Conservation (phyloP, 352 stramenopile species). For the Phytophthora fragariae region DNA sequence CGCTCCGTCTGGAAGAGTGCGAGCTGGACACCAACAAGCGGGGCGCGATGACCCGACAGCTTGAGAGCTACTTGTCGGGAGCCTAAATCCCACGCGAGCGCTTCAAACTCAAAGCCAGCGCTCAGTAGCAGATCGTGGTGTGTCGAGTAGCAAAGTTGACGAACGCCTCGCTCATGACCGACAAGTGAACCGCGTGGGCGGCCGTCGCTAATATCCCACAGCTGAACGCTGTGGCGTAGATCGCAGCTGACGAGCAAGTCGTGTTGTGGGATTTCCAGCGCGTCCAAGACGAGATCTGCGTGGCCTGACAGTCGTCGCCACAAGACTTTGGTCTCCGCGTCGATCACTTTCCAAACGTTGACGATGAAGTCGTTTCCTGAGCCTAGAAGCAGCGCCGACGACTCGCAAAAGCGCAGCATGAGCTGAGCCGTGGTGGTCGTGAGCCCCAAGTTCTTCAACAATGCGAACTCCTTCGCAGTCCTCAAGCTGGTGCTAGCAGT, state of each 20-base stretch:
- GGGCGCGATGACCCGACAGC: constrained; percentile 70
- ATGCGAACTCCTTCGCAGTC: constrained; percentile 42
- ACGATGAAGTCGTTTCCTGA: constrained; percentile 76
- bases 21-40: constrained; percentile 81
- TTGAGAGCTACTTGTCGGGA: constrained; percentile 78
- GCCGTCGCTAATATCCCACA: constrained; percentile 88
- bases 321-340: constrained; percentile 63
- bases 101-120: constrained; percentile 88
- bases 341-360: constrained; percentile 75
- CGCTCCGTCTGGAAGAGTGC: constrained; percentile 77
- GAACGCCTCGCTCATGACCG: constrained; percentile 73
- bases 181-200: constrained; percentile 59
- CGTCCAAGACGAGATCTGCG: constrained; percentile 68
- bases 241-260: constrained; percentile 82
- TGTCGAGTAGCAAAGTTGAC: constrained; percentile 79
- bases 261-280: constrained; percentile 76
- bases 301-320: constrained; percentile 65
- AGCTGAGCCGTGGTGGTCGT: constrained; percentile 70
- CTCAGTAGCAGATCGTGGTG: constrained; percentile 81
- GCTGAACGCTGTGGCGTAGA: constrained; percentile 69
- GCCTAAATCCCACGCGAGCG: constrained; percentile 82
- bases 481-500: constrained; percentile 3
- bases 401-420: constrained; percentile 72
- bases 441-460: constrained; percentile 62
- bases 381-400: constrained; percentile 57